Evolutionary conservation across 768 basidiomycete genomes (phyloP).

Genomic region (Termitomyces sp.): DNA sequence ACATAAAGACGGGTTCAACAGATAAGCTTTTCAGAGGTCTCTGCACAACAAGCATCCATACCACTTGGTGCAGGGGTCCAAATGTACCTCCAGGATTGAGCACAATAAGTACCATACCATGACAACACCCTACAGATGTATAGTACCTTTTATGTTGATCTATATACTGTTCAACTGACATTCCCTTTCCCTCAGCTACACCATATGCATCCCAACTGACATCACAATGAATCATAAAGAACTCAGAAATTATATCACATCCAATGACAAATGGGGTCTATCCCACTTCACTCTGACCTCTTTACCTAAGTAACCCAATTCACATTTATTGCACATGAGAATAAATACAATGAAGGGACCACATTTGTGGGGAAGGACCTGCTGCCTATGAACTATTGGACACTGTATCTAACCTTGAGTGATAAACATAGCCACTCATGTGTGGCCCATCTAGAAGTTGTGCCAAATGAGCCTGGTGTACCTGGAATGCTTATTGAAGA

Average conservation of each 20-base stretch:
- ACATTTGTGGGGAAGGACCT: not conserved
- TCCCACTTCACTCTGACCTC: not conserved
- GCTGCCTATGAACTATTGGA: not conserved
- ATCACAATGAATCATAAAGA: not conserved
- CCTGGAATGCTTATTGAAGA: not conserved
- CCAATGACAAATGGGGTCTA: not conserved
- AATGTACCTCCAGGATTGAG: too few relatives aligned
- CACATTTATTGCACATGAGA: not conserved
- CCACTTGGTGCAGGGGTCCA: too few relatives aligned
- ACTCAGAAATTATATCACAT: not conserved
- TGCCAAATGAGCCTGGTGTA: not conserved
- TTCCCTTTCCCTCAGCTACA: too few relatives aligned
- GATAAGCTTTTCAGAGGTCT: too few relatives aligned
- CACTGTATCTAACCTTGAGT: not conserved
- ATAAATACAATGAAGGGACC: not conserved
- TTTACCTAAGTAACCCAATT: not conserved
- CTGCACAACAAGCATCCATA: too few relatives aligned
- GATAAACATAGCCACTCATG: not conserved
- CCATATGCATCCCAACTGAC: too few relatives aligned
- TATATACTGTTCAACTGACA: too few relatives aligned
- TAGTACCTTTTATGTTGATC: too few relatives aligned
- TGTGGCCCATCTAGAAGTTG: not conserved
- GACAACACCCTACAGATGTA: too few relatives aligned
- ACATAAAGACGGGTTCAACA: too few relatives aligned
- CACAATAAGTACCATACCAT: too few relatives aligned